Evolutionary conservation across 1,139 yeast genomes (phyloP).

Genomic region (Torulaspora globosa): DNA sequence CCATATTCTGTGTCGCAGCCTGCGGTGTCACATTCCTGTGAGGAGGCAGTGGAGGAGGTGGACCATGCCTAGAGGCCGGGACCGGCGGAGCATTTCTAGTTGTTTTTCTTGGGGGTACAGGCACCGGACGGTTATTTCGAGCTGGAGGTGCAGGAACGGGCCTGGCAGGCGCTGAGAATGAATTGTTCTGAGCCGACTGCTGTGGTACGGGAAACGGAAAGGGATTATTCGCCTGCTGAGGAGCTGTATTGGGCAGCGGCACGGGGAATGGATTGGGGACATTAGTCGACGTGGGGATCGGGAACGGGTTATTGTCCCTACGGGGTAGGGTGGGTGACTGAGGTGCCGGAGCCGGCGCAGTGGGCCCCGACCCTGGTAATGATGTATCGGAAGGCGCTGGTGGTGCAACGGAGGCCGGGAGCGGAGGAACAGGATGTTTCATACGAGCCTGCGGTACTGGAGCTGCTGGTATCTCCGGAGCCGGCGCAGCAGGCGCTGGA

Average conservation of each 20-base stretch:
- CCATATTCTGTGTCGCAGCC: slow-evolving; percentile 2
- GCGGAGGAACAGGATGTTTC: slow-evolving; percentile 25
- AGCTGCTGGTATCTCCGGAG: slow-evolving; percentile 24
- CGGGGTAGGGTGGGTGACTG: slow-evolving; percentile 24
- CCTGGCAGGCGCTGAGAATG: slow-evolving; percentile 33
- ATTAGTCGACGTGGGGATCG: background rate
- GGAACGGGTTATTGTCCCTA: slow-evolving; percentile 7
- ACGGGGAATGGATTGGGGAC: slow-evolving; percentile 19
- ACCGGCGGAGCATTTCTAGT: slow-evolving; percentile 13
- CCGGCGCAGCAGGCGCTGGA: slow-evolving; percentile 22
- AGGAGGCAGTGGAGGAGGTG: slow-evolving; percentile 33
- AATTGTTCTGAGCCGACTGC: slow-evolving; percentile 17
- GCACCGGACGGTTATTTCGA: slow-evolving; percentile 14
- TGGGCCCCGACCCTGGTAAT: background rate
- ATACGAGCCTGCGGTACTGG: slow-evolving; percentile 23
- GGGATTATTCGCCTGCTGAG: slow-evolving; percentile 16
- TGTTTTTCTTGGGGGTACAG: slow-evolving; percentile 11
- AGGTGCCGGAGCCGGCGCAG: slow-evolving; percentile 11
- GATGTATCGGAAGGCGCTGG: slow-evolving; percentile 16
- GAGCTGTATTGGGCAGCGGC: slow-evolving; percentile 17
- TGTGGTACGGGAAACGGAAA: slow-evolving; percentile 34
- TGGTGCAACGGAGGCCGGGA: slow-evolving; percentile 11
- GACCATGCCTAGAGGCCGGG: slow-evolving; percentile 21
- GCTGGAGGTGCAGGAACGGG: slow-evolving; percentile 16
- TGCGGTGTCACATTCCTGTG: slow-evolving; percentile 14